Base-by-base conservation (phyloP, 1,284 basidiomycete species). In the Leccinum pallidistipes region DNA sequence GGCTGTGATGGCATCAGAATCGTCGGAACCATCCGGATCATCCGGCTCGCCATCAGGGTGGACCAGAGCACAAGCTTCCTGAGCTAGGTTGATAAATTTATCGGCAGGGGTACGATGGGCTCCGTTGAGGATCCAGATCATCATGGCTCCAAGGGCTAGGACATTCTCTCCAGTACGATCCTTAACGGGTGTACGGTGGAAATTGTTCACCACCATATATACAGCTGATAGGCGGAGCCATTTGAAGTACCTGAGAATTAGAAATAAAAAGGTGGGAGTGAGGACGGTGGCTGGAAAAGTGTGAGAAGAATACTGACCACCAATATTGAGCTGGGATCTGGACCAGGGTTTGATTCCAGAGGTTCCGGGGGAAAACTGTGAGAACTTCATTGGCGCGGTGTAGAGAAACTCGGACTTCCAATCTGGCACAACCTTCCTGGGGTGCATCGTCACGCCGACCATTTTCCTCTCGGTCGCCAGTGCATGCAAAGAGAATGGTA, bases 201-300 rank as follows among this genome's bases (percentile, higher is more conserved):
- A 10, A 49, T 49, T 49, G 47, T 11, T 49, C 47, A 49, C 47
- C 18, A 49, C 18, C 9, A 6, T 24, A 49, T 49, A 24, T 24
- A 49, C 47, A 14, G 18, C 47, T 6, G 11, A 21, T 14, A 66
- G 51, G 1, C 18, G 38, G 3, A 56, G 14, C 36, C 40, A 68
- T 45, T 66, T 68, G 10, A 68, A 66, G 2, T 58, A 61, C 56
- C 62, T n/a, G 10, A 8, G 12, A 50, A 21, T 34, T 14, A 21
- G 11, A 49, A 14, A 16, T n/a, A 3, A 40, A 16, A 18, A 49
- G n/a, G 18, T 18, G 43, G 43, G 36, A 38, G 36, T 38, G 43
- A 29, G 7, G 27, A 14, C 29, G 18, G 9, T 52, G 16, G 12
- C 14, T 16, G 24, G 29, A n/a, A 45, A n/a, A 18, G n/a, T 11